Evolutionary conservation across 2,329 filamentous ascomycete genomes (phyloP).

Genomic region (Fusarium stilboides): DNA sequence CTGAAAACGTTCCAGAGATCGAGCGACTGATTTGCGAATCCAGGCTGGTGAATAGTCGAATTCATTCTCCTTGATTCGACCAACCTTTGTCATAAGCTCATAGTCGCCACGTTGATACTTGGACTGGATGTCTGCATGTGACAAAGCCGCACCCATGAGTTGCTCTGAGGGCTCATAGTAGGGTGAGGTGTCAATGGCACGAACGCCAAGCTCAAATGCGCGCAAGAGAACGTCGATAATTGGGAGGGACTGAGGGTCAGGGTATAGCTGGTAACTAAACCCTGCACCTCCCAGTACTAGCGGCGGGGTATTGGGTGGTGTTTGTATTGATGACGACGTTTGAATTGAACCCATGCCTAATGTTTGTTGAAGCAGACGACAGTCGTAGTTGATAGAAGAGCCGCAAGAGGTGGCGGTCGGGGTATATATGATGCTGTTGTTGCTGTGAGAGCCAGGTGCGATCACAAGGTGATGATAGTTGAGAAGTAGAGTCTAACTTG

Average conservation of each 20-base stretch:
- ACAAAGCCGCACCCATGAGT: slow-evolving; percentile 13
- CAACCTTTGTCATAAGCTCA: slow-evolving; percentile 17
- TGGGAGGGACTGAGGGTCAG: slow-evolving; percentile 1
- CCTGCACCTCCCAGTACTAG: slow-evolving; percentile 14
- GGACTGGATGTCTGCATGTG: neutral
- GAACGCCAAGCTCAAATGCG: slow-evolving; percentile 5
- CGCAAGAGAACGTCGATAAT: slow-evolving; percentile 14
- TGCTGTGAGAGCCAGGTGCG: too few species aligned
- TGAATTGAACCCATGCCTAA: neutral
- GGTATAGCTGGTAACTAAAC: slow-evolving; percentile 10
- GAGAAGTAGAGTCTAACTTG: too few species aligned
- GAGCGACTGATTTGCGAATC: slow-evolving; percentile 3
- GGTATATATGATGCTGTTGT: too few species aligned
- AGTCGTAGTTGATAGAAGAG: too few species aligned
- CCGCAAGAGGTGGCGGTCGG: too few species aligned
- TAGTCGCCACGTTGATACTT: slow-evolving; percentile 5
- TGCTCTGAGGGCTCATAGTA: slow-evolving; percentile 20
- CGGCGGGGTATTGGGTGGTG: neutral
- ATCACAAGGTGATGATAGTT: too few species aligned
- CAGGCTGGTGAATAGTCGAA: slow-evolving; percentile 16
- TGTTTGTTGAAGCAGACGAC: neutral
- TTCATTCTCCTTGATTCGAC: slow-evolving; percentile 18
- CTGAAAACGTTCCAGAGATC: slow-evolving; percentile 5
- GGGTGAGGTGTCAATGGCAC: slow-evolving; percentile 11
- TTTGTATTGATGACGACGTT: neutral